Evolutionary conservation across 1,284 basidiomycete species (phyloP).

Genomic region (Cerrena zonata): DNA sequence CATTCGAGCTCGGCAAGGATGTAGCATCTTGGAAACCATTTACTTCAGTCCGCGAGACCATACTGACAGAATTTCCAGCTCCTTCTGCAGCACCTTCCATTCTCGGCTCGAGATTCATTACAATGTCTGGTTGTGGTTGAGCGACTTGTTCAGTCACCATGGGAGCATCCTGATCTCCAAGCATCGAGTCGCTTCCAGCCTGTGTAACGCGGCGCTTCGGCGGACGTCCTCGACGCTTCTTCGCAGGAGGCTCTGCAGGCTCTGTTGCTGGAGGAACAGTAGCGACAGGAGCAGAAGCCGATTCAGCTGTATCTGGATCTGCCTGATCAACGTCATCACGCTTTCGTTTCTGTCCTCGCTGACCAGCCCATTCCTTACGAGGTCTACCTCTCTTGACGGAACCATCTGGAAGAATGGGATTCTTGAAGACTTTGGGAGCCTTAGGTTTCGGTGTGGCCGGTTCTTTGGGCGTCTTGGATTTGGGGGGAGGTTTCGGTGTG

Average conservation of each 20-base stretch:
- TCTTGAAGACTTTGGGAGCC: slow-evolving; percentile 15
- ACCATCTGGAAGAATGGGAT: slow-evolving; percentile 23
- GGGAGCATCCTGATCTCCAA: neutral
- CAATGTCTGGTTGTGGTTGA: too few relatives aligned
- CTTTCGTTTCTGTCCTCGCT: slow-evolving; percentile 19
- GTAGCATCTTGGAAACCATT: too few relatives aligned
- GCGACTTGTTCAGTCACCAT: too few relatives aligned
- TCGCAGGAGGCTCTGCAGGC: slow-evolving; percentile 13
- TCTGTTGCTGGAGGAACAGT: neutral
- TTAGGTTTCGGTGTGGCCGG: slow-evolving; percentile 5
- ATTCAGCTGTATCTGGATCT: slow-evolving; percentile 11
- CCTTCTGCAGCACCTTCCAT: too few relatives aligned
- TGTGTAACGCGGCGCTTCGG: neutral
- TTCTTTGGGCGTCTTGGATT: slow-evolving; percentile 11
- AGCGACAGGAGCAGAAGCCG: neutral
- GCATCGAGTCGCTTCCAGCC: too few relatives aligned
- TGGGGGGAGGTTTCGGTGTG: slow-evolving; percentile 4
- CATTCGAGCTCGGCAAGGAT: too few relatives aligned
- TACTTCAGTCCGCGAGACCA: too few relatives aligned
- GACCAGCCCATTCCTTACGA: slow-evolving; percentile 14
- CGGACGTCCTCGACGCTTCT: slow-evolving; percentile 17
- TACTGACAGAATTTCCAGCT: too few relatives aligned
- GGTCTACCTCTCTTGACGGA: slow-evolving; percentile 26
- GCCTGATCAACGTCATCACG: neutral
- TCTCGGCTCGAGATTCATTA: too few relatives aligned